Evolutionary conservation across 441 rosid genomes (phyloP), one percentile per base, ranked within the genome.

Genomic region (Rhodomyrtus psidioides): DNA sequence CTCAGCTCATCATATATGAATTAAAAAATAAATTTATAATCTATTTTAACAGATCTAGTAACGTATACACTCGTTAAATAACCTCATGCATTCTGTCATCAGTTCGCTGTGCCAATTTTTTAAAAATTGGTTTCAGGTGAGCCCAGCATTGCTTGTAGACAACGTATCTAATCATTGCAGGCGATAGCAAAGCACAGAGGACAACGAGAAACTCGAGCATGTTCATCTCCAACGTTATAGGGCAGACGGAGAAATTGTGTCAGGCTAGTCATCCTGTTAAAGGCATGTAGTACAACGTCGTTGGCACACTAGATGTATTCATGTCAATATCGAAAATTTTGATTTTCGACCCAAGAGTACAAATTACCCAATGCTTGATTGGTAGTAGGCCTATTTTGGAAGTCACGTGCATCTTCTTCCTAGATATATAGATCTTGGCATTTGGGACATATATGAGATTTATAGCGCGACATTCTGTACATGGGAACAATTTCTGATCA

Each of bases 231-330:
- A 92, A 92, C 65, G 0, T 92, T 42, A 88, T 91, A 1, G 92
- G 94, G 21, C 93, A 92, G 1, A 39, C 49, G 21, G 94, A 93
- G 57, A 55, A 82, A 76, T 87, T 91, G 91, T 84, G 92, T 58
- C 83, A 92, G 57, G 90, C 88, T 53, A 84, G 85, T 88, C 94
- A 89, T 88, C 93, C 93, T 10, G 21, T 91, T 27, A 88, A 87
- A 82, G 91, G 92, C 84, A 39, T 93, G 6, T 93, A 92, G 65
- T 92, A 91, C 58, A 86, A 88, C 74, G 87, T 88, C 6, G 59
- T 81, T 8, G 94, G 94, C 23, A 75, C 82, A 4, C 95, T 94
- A 81, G 90, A 91, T 90, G 94, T 91, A 89, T 7, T 54, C 44
- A 82, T 56, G 17, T 28, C 28, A 56, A 24, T 79, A 53, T 28